These are phyloP conservation scores for Aphanomyces euteiches DNA, from an alignment of 352 stramenopile species.

Conservation along the genomic window DNA sequence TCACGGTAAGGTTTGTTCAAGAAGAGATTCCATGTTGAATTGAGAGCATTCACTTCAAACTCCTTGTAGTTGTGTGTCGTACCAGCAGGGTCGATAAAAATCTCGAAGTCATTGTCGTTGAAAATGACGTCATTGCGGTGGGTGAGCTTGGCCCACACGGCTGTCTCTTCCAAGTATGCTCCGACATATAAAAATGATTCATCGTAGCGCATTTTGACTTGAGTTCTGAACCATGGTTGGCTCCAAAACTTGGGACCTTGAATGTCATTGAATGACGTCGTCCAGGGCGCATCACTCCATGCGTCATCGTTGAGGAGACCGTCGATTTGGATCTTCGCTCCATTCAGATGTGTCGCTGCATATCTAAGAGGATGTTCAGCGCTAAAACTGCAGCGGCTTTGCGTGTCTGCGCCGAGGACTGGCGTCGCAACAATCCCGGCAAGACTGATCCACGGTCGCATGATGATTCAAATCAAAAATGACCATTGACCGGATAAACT, in stretches of 20 bases:
- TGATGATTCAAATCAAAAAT: too few relatives aligned
- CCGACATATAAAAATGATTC: constrained; percentile 65
- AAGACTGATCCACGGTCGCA: too few relatives aligned
- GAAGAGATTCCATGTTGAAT: constrained; percentile 86
- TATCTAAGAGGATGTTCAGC: constrained; percentile 15
- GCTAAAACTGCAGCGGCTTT: constrained; percentile 3
- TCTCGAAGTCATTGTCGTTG: constrained; percentile 90
- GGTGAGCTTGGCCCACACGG: constrained; percentile 66
- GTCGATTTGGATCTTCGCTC: constrained; percentile 32
- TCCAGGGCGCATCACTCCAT: constrained; percentile 58
- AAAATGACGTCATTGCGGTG: constrained; percentile 68
- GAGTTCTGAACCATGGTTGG: constrained; percentile 66
- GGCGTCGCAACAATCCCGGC: too few relatives aligned
- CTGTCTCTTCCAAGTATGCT: constrained; percentile 58
- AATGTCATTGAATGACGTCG: constrained; percentile 66
- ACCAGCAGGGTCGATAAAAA: constrained; percentile 81
- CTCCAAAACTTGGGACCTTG: constrained; percentile 48
- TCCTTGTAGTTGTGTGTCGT: constrained; percentile 88
- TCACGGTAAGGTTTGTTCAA: constrained; percentile 84
- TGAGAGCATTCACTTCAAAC: constrained; percentile 85
- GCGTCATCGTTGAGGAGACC: constrained; percentile 53
- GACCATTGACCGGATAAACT: too few relatives aligned
- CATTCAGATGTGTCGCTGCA: constrained; percentile 8
- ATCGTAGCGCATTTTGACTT: constrained; percentile 75
- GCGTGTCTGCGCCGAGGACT: too few relatives aligned